Evolutionary conservation across 768 basidiomycete species (phyloP), one percentile per base, ranked within the genome.

Genomic region (Nidula microcarpa): DNA sequence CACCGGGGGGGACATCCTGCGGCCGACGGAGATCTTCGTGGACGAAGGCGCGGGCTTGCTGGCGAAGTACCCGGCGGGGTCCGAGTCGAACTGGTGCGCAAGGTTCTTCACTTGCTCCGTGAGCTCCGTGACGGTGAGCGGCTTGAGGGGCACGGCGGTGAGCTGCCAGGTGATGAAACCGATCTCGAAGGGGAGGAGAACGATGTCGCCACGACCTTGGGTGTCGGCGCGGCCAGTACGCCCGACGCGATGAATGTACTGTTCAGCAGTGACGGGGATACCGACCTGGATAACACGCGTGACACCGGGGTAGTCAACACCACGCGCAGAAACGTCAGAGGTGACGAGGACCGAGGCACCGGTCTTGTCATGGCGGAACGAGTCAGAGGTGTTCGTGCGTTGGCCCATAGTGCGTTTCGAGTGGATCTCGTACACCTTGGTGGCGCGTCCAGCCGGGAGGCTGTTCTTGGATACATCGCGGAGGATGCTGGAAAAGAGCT

Each of bases 241-340:
- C 2, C 91, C 89, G 43, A 96, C 83, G 53, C 94, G 87, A 60
- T 94, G 91, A 47, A 94, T 74, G 64, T 97, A 96, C 58, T 86
- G 80, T 17, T 92, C 87, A 8, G 80, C 68, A 1, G 70, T 74
- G 5, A 70, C 65, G 1, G 96, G 94, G 6, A 89, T 74, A 50
- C 96, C 94, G 49, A 99, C 75, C 66, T 98, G 97, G 57, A 98
- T 89, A 55, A 95, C 89, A 41, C 94, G 85, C 0, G 91, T 91
- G 18, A 94, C 89, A 16, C 81, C 84, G 7, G 92, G 92, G 65
- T 96, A 96, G 66, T 96, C 91, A 44, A 95, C 81, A 14, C 91
- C 91, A 53, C 91, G 83, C 17, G 92, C 91, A 33, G 91, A 94
- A 5, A 96, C 85, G 58, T 96, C 94, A 1, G 92, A 94, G 3